Evolutionary conservation across 2,329 filamentous ascomycete species (phyloP), one percentile per base, ranked within the genome.

Genomic region (Diaporthe caulivora): DNA sequence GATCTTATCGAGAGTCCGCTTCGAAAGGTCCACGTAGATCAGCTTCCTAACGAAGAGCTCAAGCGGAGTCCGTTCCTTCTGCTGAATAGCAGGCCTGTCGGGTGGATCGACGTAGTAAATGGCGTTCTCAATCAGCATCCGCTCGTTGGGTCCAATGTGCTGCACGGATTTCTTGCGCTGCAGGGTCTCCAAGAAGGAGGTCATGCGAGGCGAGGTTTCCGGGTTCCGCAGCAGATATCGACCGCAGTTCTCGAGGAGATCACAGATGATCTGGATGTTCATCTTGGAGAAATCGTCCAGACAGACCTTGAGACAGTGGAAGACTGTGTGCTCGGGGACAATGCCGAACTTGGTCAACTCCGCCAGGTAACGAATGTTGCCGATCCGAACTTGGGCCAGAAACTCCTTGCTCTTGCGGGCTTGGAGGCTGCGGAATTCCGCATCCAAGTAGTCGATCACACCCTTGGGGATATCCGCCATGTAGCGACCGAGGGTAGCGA

Each of bases 181-280:
- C 18, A 99, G 86, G 0, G 95, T 99, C 82, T 99, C 97, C 31
- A 99, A 84, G 81, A 99, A 99, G 0, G 94, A 96, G 1, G 89
- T 87, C 97, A 99, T 99, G 55, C 97, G 92, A 11, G 96, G 96
- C 13, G 94, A 93, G 0, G 97, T 98, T 75, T 98, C 95, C 0
- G 95, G 92, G 77, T 97, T 98, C 65, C 96, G 94, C 73, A 99
- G 88, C 29, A 99, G 87, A 82, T 98, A 99, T 24, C 97, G 92
- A 55, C 97, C 97, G 80, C 97, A 99, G 76, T 98, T 98, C 82
- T 99, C 97, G 29, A 99, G 88, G 37, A 99, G 87, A 79, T 97
- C 97, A 79, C 95, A 97, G 76, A 99, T 96, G 78, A 99, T 98
- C 82, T 99, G 97, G 76, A 99, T 98, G 80, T 99, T 99, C 94